phyloP scores from a whole-genome alignment of 2,329 filamentous ascomycete species.

The Chaetomiaceae sp. region DNA sequence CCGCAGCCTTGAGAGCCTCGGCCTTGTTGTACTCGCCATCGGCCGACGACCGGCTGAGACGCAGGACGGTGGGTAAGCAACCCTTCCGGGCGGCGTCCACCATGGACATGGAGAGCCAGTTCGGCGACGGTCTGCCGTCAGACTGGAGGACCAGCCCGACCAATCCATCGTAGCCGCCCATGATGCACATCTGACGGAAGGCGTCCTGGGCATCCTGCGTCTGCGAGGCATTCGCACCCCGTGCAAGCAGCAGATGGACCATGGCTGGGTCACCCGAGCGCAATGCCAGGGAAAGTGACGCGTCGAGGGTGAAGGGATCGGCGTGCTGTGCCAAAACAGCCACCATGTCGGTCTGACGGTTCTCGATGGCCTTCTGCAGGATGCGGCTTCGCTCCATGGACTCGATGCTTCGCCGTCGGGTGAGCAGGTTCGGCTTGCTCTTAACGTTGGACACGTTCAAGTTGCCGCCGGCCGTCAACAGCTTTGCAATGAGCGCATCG shows the following conservation, averaged over 20 bases:
- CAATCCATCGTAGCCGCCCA: constrained; percentile 40
- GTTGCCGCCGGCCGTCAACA: constrained; percentile 45
- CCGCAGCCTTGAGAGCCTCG: constrained; percentile 46
- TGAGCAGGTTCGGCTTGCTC: constrained; percentile 42
- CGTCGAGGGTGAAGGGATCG: constrained; percentile 45
- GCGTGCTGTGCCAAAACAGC: constrained; percentile 48
- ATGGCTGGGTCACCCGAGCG: constrained; percentile 38
- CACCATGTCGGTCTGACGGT: constrained; percentile 46
- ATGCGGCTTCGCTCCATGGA: constrained; percentile 45
- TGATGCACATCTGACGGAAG: constrained; percentile 45
- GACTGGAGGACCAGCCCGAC: constrained; percentile 45
- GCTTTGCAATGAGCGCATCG: constrained; percentile 47
- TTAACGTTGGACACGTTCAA: constrained; percentile 42
- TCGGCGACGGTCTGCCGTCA: constrained; percentile 38
- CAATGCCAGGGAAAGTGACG: constrained; percentile 44
- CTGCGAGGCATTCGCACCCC: constrained; percentile 45
- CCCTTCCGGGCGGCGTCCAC: constrained; percentile 45
- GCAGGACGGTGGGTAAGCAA: constrained; percentile 44
- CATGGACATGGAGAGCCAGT: constrained; percentile 44
- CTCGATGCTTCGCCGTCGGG: constrained; percentile 45
- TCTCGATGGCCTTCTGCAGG: constrained; percentile 45
- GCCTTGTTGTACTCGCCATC: constrained; percentile 48
- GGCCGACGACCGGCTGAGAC: constrained; percentile 46
- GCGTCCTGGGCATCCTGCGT: constrained; percentile 46
- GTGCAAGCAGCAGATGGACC: constrained; percentile 42